Conservation (phyloP, 2,329 filamentous ascomycete genomes). For the Fusarium caatingaense region DNA sequence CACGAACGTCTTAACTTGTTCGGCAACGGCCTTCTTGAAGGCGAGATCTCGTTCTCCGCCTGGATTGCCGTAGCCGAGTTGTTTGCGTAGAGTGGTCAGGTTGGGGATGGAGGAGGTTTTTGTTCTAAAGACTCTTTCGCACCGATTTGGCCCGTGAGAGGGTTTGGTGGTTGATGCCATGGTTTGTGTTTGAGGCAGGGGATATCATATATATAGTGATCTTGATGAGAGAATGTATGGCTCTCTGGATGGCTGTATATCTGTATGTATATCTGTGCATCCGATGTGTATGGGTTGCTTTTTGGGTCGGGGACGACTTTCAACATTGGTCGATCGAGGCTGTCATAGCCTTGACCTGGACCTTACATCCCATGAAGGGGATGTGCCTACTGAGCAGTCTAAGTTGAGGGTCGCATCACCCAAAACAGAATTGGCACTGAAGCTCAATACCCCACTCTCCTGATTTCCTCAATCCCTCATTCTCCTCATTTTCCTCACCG, state of each 20-base stretch:
- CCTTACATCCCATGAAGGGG: fast-evolving
- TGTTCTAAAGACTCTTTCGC: slow-evolving; percentile 13
- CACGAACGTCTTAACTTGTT: slow-evolving; percentile 13
- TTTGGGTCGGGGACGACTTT: neutral
- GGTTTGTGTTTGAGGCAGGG: neutral
- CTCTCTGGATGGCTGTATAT: neutral
- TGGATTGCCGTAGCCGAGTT: slow-evolving; percentile 32
- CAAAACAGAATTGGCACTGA: no score
- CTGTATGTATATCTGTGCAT: neutral
- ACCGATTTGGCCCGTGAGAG: neutral
- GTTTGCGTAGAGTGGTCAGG: slow-evolving; percentile 30
- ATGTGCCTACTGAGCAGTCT: neutral
- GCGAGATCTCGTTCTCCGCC: slow-evolving; percentile 18
- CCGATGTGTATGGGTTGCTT: neutral
- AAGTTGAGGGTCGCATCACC: no score
- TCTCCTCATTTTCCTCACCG: no score
- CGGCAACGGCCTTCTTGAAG: slow-evolving; percentile 28
- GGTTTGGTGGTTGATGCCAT: slow-evolving; percentile 5
- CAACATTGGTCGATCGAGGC: neutral
- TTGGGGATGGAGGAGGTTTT: slow-evolving; percentile 19
- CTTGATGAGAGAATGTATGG: neutral
- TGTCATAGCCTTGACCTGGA: neutral
- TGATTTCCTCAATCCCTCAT: no score
- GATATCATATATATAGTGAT: neutral
- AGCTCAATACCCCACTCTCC: no score